Evolutionary conservation across 805 yeast species (phyloP).

Genomic region (Kuraishia cidri): DNA sequence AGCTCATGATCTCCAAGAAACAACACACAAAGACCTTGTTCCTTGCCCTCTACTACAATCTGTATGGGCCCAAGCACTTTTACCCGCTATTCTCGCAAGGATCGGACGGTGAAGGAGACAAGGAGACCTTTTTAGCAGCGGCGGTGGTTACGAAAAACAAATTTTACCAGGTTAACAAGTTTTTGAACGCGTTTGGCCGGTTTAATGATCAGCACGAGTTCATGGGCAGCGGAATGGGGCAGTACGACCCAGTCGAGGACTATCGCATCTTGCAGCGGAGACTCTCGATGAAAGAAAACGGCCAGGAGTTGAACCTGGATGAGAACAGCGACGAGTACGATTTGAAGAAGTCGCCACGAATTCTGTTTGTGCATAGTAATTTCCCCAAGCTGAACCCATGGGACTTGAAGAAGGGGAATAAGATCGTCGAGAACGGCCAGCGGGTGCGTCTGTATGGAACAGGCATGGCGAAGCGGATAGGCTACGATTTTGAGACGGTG

Average conservation of each 20-base stretch:
- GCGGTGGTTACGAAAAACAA: slow-evolving; percentile 49
- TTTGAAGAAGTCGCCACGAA: slow-evolving; percentile 17
- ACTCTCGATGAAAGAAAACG: background rate
- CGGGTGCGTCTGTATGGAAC: slow-evolving; percentile 53
- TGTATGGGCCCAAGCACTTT: slow-evolving; percentile 48
- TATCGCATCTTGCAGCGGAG: slow-evolving; percentile 1
- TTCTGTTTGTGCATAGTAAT: slow-evolving; percentile 56
- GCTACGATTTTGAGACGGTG: slow-evolving; percentile 48
- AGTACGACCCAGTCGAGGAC: slow-evolving; percentile 34
- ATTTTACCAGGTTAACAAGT: slow-evolving; percentile 51
- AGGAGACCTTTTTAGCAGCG: slow-evolving; percentile 53
- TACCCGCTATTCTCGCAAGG: slow-evolving; percentile 43
- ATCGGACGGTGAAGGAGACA: slow-evolving; percentile 47
- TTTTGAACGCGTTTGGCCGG: slow-evolving; percentile 41
- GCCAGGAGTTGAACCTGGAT: slow-evolving; percentile 1
- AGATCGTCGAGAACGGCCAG: slow-evolving; percentile 31
- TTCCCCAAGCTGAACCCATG: slow-evolving; percentile 62
- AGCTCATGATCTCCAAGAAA: slow-evolving; percentile 45
- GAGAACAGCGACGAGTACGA: slow-evolving; percentile 1
- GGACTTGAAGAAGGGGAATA: slow-evolving; percentile 31
- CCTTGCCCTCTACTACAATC: slow-evolving; percentile 50
- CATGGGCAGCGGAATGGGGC: slow-evolving; percentile 40
- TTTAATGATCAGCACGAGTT: slow-evolving; percentile 20
- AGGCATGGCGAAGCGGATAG: slow-evolving; percentile 39
- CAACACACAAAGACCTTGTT: slow-evolving; percentile 44